Base-by-base conservation (phyloP, 352 stramenopile species). In the Phytophthora foliorum region DNA sequence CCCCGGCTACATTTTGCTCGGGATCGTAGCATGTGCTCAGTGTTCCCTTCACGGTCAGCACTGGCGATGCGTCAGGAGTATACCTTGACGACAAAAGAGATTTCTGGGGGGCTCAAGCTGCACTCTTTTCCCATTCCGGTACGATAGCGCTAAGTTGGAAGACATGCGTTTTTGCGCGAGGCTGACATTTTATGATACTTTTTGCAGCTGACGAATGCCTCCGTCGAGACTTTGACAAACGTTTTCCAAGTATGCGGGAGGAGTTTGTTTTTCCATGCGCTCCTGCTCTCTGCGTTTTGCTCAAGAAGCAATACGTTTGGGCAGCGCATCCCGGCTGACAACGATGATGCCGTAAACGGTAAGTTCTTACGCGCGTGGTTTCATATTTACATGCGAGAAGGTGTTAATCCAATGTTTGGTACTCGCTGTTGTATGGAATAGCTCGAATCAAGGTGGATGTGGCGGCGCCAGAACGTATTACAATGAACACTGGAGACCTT, bases 191-290 rank as follows among this genome's bases (percentile, higher is more conserved):
- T 66, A 31, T 46, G 63, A 17, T 62, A 27, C 36, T 31, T 7
- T 46, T 31, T 58, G 11, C 32, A 95, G 84, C 59, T 93, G 3
- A 58, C 67, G 9, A 88, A 90, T 42, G 78, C 81, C n/a, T 92
- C 89, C 17, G 73, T 72, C 4, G 75, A 75, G 50, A 93, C 82
- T 6, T 60, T 96, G 22, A 69, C 63, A 14, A 89, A 75, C 22
- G 81, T 95, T 45, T 72, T 96, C n/a, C 78, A 92, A 70, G 84
- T 96, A 36, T 92, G 83, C 53, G 87, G 87, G 3, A 80, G 93
- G 59, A 96, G 86, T 63, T 62, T 96, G n/a, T 91, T 95, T 48
- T 96, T 96, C 72, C 87, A 96, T 55, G 90, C 87, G 21, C 69
- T 94, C 9, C 56, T 96, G 21, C 69, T 94, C 5, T 93, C 86